Evolutionary conservation across 2,329 filamentous ascomycete genomes (phyloP).

Genomic region (Diplocarpon mali): DNA sequence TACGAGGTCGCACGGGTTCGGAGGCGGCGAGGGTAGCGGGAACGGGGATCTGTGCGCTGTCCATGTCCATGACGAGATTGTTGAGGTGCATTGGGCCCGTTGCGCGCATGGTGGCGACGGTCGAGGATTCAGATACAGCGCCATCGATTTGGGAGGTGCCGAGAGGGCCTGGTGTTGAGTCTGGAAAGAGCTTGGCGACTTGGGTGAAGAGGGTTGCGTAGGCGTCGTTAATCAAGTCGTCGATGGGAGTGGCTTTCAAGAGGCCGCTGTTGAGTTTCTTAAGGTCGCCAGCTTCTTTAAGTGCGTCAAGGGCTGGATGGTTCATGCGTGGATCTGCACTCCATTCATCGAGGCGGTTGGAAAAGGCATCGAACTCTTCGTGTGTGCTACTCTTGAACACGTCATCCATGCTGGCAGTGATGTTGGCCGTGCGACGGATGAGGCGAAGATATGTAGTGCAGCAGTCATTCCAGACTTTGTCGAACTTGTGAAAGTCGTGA

Average conservation of each 20-base stretch:
- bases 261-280: conserved; percentile 70
- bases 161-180: conserved; percentile 27
- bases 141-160: conserved; percentile 36
- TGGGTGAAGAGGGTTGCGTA: conserved; percentile 69
- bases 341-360: conserved; percentile 48
- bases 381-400: conserved; percentile 52
- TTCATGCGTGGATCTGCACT: conserved; percentile 37
- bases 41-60: conserved; percentile 19
- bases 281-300: conserved; percentile 56
- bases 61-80: conserved; percentile 26
- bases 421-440: conserved; percentile 43
- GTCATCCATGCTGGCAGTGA: conserved; percentile 53
- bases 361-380: conserved; percentile 52
- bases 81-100: conserved; percentile 26
- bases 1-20: conserved; percentile 20
- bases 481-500: conserved; percentile 35
- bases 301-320: conserved; percentile 44
- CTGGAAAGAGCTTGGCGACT: conserved; percentile 47
- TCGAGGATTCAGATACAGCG: conserved; percentile 29
- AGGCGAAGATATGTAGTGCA: conserved; percentile 30
- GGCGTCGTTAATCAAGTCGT: conserved; percentile 86
- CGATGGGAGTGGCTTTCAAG: conserved; percentile 76
- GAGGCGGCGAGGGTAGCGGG: conserved; percentile 18
- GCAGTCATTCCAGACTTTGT: conserved; percentile 20
- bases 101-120: conserved; percentile 7